These are phyloP conservation scores for Citrus sinensis DNA, from an alignment of 345 rosid species.

Conservation along the genomic window DVS_A1.0 CM039164.1:3318001-3318500, in stretches of 20 bases:
- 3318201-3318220: slow-evolving; percentile 63
- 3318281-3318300: slow-evolving; percentile 67
- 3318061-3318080: slow-evolving; percentile 63
- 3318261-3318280: slow-evolving; percentile 66
- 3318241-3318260: slow-evolving; percentile 45
- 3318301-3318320: slow-evolving; percentile 80
- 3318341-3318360: slow-evolving; percentile 39
- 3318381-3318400: not conserved
- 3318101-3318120: slow-evolving; percentile 53
- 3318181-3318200: not conserved
- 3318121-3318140: slow-evolving; percentile 24
- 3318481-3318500: too few species aligned
- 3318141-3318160: not conserved
- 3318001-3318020: slow-evolving; percentile 63
- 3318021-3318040: slow-evolving; percentile 70
- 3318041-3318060: slow-evolving; percentile 53
- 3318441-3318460: too few species aligned
- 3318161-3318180: not conserved
- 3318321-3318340: slow-evolving; percentile 52
- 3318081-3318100: slow-evolving; percentile 69
- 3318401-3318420: not conserved
- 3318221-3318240: slow-evolving; percentile 53
- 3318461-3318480: too few species aligned
- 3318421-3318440: not conserved
- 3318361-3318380: slow-evolving; percentile 18